Conservation (phyloP, 2,329 filamentous ascomycete species). For the Colletotrichum filicis region DNA sequence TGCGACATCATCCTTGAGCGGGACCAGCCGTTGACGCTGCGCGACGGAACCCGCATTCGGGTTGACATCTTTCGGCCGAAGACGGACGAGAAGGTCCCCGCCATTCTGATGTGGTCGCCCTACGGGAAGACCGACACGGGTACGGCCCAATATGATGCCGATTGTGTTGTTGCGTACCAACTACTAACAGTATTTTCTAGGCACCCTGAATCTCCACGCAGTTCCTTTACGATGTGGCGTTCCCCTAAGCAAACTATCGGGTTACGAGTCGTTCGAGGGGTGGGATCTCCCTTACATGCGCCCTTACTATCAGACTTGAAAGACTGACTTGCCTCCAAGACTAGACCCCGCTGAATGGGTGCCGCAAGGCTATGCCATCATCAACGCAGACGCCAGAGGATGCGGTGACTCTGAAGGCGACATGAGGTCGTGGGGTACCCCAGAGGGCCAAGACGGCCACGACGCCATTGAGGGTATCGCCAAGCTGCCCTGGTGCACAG, state of each 20-base stretch:
- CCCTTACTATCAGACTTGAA: no score
- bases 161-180: neutral
- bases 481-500: conserved; percentile 12
- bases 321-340: neutral
- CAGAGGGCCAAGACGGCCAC: conserved; percentile 17
- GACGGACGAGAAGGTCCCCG: conserved; percentile 12
- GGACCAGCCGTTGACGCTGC: conserved; percentile 1
- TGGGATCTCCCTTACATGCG: neutral
- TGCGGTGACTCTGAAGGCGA: conserved; percentile 9
- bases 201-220: neutral
- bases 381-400: conserved; percentile 13
- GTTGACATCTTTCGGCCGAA: conserved; percentile 14
- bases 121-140: conserved; percentile 11
- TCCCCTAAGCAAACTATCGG: neutral
- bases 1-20: conserved; percentile 16
- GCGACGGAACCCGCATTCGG: conserved; percentile 14
- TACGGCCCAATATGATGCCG: neutral
- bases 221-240: neutral
- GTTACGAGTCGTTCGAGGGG: conserved; percentile 27
- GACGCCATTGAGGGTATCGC: conserved; percentile 22
- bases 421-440: neutral
- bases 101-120: conserved; percentile 18
- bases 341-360: conserved; percentile 22
- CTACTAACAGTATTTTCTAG: neutral
- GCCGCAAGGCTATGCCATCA: conserved; percentile 5